Conservation (phyloP, 2,329 filamentous ascomycete species). For the Colletotrichum tropicale region DNA sequence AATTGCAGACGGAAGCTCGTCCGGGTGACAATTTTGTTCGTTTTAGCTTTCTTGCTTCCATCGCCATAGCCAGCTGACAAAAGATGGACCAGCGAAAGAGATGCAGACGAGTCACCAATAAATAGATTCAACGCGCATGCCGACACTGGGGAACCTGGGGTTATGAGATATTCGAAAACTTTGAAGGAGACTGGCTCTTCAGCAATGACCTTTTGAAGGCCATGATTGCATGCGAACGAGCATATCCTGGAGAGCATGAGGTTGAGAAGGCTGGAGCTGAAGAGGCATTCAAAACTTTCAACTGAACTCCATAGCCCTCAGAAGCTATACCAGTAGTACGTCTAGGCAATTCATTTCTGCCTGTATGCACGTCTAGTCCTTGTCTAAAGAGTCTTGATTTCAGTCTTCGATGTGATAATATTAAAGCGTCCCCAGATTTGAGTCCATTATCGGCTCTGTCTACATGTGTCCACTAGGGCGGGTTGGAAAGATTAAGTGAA, state of each 20-base stretch:
- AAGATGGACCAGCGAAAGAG: background rate
- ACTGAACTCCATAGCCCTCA: background rate
- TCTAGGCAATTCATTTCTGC: background rate
- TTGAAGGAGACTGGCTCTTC: background rate
- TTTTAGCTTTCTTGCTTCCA: background rate
- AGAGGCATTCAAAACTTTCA: background rate
- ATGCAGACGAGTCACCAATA: background rate
- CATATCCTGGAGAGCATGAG: background rate
- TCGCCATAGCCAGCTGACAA: background rate
- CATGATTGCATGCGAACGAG: background rate
- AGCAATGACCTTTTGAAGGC: background rate
- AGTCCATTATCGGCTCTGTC: background rate
- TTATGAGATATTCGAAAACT: rapidly evolving
- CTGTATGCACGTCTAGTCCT: background rate
- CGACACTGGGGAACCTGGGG: background rate
- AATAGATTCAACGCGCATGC: background rate
- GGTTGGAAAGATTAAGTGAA: rapidly evolving
- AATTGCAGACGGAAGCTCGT: too few relatives aligned
- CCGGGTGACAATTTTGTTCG: too few relatives aligned
- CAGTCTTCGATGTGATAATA: too few relatives aligned
- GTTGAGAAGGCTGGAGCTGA: background rate
- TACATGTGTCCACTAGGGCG: background rate
- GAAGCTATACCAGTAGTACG: background rate
- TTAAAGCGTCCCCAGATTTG: background rate
- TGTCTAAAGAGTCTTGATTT: background rate